phyloP scores from a whole-genome alignment of 2,329 filamentous ascomycete species.

The Cladophialophora yegresii region DNA sequence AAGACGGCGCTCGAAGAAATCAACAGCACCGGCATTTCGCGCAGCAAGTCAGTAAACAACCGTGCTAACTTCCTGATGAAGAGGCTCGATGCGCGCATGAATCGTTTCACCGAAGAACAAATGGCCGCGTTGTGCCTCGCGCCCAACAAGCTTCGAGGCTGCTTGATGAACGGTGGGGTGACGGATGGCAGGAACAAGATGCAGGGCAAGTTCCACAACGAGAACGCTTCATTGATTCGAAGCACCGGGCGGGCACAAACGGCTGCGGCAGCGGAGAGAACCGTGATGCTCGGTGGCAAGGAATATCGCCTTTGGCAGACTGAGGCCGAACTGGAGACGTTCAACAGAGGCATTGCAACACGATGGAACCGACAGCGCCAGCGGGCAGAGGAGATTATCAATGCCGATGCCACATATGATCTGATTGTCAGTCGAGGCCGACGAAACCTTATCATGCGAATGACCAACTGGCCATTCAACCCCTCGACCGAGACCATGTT shows the following conservation, averaged over 20 bases:
- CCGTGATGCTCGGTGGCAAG: background rate
- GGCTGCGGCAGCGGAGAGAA: background rate
- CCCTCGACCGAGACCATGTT: constrained; percentile 8
- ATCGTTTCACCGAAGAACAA: constrained; percentile 7
- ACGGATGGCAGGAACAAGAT: constrained; percentile 20
- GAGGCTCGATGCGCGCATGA: constrained; percentile 17
- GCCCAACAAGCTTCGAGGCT: constrained; percentile 21
- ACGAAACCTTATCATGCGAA: constrained; percentile 4
- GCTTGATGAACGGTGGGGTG: constrained; percentile 20
- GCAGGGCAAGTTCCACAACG: constrained; percentile 24
- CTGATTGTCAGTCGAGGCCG: background rate
- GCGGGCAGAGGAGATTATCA: constrained; percentile 14
- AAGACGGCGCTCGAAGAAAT: constrained; percentile 16
- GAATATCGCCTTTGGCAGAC: constrained; percentile 15
- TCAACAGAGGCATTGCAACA: constrained; percentile 6
- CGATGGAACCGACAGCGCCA: constrained; percentile 6
- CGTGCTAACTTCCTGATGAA: constrained; percentile 27
- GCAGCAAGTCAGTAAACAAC: constrained; percentile 2
- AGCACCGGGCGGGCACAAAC: too few species aligned
- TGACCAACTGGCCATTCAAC: constrained; percentile 15
- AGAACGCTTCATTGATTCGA: constrained; percentile 11
- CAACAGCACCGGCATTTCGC: constrained; percentile 9
- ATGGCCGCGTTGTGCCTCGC: constrained; percentile 9
- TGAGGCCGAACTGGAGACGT: constrained; percentile 9
- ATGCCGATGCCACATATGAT: constrained; percentile 1